Evolutionary conservation across 441 rosid species (phyloP).

Genomic region (Lagerstroemia fauriei): DNA sequence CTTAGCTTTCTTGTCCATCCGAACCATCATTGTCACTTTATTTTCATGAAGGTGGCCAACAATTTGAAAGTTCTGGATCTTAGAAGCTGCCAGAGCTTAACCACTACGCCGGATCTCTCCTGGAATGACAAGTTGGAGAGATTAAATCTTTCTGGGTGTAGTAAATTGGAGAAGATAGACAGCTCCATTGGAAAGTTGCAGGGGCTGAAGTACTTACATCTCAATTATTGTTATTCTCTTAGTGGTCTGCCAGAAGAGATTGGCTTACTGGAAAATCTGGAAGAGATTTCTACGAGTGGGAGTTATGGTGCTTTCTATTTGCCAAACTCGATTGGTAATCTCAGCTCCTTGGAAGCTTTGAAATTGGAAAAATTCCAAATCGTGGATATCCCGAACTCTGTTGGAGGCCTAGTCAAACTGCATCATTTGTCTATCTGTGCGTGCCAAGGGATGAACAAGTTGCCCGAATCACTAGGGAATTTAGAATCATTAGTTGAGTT

Average conservation of each 20-base stretch:
- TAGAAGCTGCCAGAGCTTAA: neutral
- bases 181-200: neutral
- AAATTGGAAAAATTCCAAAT: neutral
- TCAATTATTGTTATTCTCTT: slow-evolving; percentile 7
- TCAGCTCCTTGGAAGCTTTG: neutral
- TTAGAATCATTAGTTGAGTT: neutral
- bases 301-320: neutral
- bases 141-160: neutral
- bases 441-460: neutral
- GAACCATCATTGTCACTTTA: no score
- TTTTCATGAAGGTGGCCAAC: neutral
- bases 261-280: neutral
- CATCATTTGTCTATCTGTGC: neutral
- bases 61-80: slow-evolving; percentile 17
- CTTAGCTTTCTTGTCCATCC: neutral
- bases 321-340: neutral
- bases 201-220: neutral
- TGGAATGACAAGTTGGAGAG: neutral
- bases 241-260: neutral
- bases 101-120: slow-evolving; percentile 1
- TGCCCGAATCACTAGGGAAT: neutral
- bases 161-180: neutral
- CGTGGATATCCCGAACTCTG: neutral
- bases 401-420: neutral
- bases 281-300: neutral